Percentiles rank a stretch among this genome's conserved stretches.
Conservation (phyloP, 2,329 filamentous ascomycete species). For the Metarhizium sp. region DNA sequence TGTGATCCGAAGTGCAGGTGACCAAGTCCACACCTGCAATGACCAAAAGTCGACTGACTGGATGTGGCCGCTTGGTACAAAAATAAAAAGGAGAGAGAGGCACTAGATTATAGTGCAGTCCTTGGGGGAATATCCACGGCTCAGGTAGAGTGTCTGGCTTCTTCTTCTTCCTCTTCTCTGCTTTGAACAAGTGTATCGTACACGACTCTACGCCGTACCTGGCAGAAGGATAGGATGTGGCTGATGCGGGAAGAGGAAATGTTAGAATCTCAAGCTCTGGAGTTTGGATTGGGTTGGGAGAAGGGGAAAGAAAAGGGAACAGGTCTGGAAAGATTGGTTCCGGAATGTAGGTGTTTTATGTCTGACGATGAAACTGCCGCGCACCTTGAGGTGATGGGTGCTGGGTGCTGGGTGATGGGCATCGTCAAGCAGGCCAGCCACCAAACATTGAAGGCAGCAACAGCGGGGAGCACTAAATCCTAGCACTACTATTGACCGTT, state of each 20-base stretch:
- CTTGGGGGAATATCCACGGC: constrained; percentile 1
- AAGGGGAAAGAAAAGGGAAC: neutral
- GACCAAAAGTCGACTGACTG: constrained; percentile 6
- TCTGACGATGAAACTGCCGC: constrained; percentile 3
- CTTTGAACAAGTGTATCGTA: neutral
- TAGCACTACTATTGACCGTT: neutral
- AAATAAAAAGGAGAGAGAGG: neutral
- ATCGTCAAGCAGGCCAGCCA: too few relatives aligned
- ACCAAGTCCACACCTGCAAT: constrained; percentile 3
- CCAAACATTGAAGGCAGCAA: neutral
- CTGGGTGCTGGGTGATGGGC: too few relatives aligned
- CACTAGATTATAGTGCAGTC: constrained; percentile 8
- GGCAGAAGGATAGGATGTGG: neutral
- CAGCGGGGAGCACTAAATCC: neutral
- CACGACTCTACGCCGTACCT: neutral
- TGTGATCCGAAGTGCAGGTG: constrained; percentile 7
- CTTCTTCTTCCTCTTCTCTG: neutral
- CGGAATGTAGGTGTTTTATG: constrained; percentile 6
- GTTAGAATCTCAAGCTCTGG: neutral
- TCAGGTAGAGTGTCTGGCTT: neutral
- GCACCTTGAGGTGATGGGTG: neutral
- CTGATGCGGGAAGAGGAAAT: neutral
- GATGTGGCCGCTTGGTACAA: neutral
- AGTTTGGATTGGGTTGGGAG: neutral
- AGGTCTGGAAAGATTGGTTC: neutral